A percentile compares a stretch with the other conserved stretches of the same genome.
Evolutionary conservation across 352 stramenopile species (phyloP).

Genomic region (Globisporangium nodosum): DNA sequence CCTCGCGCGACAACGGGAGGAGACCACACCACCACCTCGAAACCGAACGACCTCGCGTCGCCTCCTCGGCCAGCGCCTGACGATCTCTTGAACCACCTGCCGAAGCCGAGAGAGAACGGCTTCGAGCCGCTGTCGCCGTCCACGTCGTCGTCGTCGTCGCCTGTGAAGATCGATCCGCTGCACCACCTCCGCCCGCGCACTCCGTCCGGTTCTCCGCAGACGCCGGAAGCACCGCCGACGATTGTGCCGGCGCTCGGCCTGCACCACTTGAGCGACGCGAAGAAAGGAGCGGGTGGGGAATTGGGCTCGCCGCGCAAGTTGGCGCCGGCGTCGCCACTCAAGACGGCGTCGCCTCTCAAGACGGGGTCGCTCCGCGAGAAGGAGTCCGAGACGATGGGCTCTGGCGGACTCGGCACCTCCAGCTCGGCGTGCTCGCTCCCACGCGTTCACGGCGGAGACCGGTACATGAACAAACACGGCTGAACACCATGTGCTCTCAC

Average conservation of each 20-base stretch:
- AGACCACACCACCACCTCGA: background rate
- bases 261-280: background rate
- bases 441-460: conserved; percentile 42
- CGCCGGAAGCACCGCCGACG: conserved; percentile 3
- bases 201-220: conserved; percentile 6
- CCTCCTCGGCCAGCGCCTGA: background rate
- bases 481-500: background rate
- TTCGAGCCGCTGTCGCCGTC: background rate
- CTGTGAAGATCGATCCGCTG: conserved; percentile 32
- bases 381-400: conserved; percentile 2
- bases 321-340: background rate
- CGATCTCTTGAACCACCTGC: conserved; percentile 11
- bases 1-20: background rate
- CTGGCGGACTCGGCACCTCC: background rate
- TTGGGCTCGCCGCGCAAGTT: background rate
- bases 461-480: conserved; percentile 36
- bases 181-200: conserved; percentile 10
- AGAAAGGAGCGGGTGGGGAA: background rate
- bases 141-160: conserved; percentile 8
- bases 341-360: conserved; percentile 11
- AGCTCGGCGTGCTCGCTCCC: conserved; percentile 31
- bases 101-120: conserved; percentile 18
- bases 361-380: conserved; percentile 11
- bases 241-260: background rate
- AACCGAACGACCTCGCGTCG: background rate